Evolutionary conservation across 192 early-diverging fungal genomes (phyloP), one percentile per base, ranked within the genome.

Genomic region (Coemansia sp.): DNA sequence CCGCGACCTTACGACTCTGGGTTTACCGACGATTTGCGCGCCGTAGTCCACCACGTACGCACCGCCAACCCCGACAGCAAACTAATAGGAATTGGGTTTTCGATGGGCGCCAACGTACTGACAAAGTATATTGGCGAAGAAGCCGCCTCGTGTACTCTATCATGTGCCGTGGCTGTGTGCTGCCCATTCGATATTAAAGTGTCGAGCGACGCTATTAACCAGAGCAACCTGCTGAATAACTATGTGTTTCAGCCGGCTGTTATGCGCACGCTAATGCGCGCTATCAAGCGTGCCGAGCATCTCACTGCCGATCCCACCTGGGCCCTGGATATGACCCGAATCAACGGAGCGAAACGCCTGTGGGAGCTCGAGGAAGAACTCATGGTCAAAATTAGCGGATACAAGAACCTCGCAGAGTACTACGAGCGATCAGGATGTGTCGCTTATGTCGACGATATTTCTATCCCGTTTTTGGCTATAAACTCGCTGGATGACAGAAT

Each of bases 61-160:
- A 54, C 89, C 7, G 68, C 83, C 15, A 59, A 83, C 51, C 88
- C 93, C 2, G 63, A 68, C 11, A 81, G 88, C 55, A 86, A 90
- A 7, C 49, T 97, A 46, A 82, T 93, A 55, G 94, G 86, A 7
- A 81, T 95, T 63, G 97, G 97, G 3, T 99, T 95, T 70, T 94
- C 92, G 34, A 86, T 99, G 70, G 97, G 97, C 13, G 88, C 95
- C 27, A 99, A 97, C 68, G 91, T 99, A 31, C 70, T 99, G 59
- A 90, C 92, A 52, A 96, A 95, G 83, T 94, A 90, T 65, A 85
- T 95, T 34, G 94, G 94, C 11, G 93, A 97, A 67, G 91, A 90
- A 44, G 90, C 89, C 12, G 76, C 86, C 22, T 70, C 82, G 5
- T 93, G 90, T 46, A 86, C 88, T 40, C 86, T 99, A 38, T 65